phyloP scores from a whole-genome alignment of 805 yeast genomes.

The Geotrichum ghanense region DNA sequence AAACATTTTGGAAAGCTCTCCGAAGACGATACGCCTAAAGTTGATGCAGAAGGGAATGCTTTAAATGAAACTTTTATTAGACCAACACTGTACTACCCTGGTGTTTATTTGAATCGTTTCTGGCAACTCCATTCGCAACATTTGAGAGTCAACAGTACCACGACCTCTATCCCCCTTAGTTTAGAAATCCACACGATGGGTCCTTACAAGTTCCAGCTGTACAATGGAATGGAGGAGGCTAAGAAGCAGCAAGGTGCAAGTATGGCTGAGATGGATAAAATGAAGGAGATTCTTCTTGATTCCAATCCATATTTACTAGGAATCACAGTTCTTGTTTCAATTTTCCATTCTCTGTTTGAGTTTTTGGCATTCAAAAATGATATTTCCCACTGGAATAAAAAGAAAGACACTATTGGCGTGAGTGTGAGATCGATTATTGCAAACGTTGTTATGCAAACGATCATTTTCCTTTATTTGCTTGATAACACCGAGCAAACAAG shows the following conservation, averaged over 20 bases:
- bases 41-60: not conserved
- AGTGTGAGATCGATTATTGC: slow-evolving; percentile 30
- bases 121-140: slow-evolving; percentile 30
- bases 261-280: slow-evolving; percentile 26
- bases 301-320: slow-evolving; percentile 28
- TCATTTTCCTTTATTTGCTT: slow-evolving; percentile 29
- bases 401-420: slow-evolving; percentile 31
- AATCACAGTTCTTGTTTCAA: slow-evolving; percentile 25
- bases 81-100: slow-evolving; percentile 28
- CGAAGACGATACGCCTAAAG: slow-evolving; percentile 11
- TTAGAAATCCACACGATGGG: slow-evolving; percentile 21
- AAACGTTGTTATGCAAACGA: slow-evolving; percentile 30
- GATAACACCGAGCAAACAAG: slow-evolving; percentile 32
- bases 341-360: slow-evolving; percentile 29
- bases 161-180: slow-evolving; percentile 19
- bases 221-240: slow-evolving; percentile 22
- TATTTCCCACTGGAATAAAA: slow-evolving; percentile 31
- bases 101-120: slow-evolving; percentile 28
- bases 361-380: slow-evolving; percentile 33
- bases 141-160: slow-evolving; percentile 23
- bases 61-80: slow-evolving; percentile 12
- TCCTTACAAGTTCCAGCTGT: slow-evolving; percentile 25
- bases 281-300: slow-evolving; percentile 28
- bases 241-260: slow-evolving; percentile 21
- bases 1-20: slow-evolving; percentile 16